These are phyloP conservation scores for Citrus reticulata DNA, from an alignment of 345 rosid genomes.

Conservation along the genomic window DNA sequence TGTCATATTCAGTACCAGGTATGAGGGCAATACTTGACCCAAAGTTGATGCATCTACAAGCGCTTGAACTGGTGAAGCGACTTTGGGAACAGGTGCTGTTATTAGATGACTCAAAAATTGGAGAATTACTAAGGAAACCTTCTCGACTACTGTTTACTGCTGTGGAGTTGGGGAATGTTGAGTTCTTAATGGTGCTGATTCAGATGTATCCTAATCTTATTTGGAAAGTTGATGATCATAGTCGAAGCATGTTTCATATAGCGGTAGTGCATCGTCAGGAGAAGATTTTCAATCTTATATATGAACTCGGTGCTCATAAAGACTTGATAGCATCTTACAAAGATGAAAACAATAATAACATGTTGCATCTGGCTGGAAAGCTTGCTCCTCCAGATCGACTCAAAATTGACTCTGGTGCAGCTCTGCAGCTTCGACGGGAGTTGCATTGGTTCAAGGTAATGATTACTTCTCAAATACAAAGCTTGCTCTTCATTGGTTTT, in stretches of 20 bases:
- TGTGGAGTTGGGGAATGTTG: slow-evolving; percentile 32
- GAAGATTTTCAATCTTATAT: slow-evolving; percentile 24
- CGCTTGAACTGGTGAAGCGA: slow-evolving; percentile 28
- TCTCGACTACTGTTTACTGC: slow-evolving; percentile 31
- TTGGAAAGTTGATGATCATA: slow-evolving; percentile 31
- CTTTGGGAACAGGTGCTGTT: slow-evolving; percentile 26
- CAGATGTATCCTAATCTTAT: slow-evolving; percentile 26
- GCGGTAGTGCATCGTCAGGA: slow-evolving; percentile 34
- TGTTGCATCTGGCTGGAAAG: slow-evolving; percentile 36
- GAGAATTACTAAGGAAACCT: slow-evolving; percentile 24
- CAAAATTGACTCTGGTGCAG: slow-evolving; percentile 36
- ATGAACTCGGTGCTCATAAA: slow-evolving; percentile 24
- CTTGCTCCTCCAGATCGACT: slow-evolving; percentile 27
- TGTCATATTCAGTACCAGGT: slow-evolving; percentile 33
- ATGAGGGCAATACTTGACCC: slow-evolving; percentile 8
- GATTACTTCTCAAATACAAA: background rate
- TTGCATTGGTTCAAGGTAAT: slow-evolving; percentile 43
- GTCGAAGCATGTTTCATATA: slow-evolving; percentile 28
- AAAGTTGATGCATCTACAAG: slow-evolving; percentile 26
- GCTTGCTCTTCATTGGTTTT: background rate
- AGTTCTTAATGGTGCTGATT: slow-evolving; percentile 27
- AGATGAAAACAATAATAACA: slow-evolving; percentile 25
- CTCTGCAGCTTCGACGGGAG: slow-evolving; percentile 40
- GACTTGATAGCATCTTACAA: slow-evolving; percentile 24
- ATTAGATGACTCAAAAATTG: slow-evolving; percentile 27